These are phyloP conservation scores for Haberlea rhodopensis DNA, from an alignment of 257 asterid species.

Conservation along the genomic window DNA sequence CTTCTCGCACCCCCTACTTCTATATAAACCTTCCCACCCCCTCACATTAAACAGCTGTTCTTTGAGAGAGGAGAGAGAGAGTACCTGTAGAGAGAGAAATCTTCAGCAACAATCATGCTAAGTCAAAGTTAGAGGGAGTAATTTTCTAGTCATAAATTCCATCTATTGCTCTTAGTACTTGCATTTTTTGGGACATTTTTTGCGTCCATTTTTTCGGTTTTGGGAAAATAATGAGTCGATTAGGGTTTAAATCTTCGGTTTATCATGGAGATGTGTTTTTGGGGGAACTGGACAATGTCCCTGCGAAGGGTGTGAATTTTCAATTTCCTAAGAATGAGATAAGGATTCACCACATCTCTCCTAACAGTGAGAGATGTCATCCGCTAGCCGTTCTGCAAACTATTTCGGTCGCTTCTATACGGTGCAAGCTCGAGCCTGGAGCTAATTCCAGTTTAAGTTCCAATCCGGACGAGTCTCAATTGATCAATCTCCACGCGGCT, in stretches of 20 bases:
- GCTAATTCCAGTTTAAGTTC: slow-evolving; percentile 33
- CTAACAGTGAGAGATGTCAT: slow-evolving; percentile 71
- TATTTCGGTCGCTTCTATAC: slow-evolving; percentile 55
- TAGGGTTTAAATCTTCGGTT: slow-evolving; percentile 88
- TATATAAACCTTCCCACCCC: slow-evolving; percentile 50
- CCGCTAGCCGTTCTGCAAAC: slow-evolving; percentile 83
- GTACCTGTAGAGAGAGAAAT: slow-evolving; percentile 31
- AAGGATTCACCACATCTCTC: slow-evolving; percentile 65
- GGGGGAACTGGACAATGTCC: slow-evolving; percentile 74
- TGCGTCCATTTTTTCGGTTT: not conserved
- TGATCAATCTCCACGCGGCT: slow-evolving; percentile 77
- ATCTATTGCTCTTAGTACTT: slow-evolving; percentile 16
- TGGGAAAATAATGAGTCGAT: slow-evolving; percentile 55
- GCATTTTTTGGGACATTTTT: slow-evolving; percentile 8
- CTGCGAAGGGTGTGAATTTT: slow-evolving; percentile 56
- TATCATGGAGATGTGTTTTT: slow-evolving; percentile 64
- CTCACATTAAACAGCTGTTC: slow-evolving; percentile 47
- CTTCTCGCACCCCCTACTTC: slow-evolving; percentile 20
- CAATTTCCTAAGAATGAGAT: slow-evolving; percentile 88
- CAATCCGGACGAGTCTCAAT: slow-evolving; percentile 45
- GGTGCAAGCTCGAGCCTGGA: slow-evolving; percentile 89
- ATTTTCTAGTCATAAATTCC: slow-evolving; percentile 8
- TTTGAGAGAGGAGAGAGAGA: slow-evolving; percentile 36
- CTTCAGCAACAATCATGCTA: slow-evolving; percentile 19
- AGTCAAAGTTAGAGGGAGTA: slow-evolving; percentile 10